These are phyloP conservation scores for Lecanosticta acicola DNA, from an alignment of 2,329 filamentous ascomycete genomes.

Conservation along the genomic window DNA sequence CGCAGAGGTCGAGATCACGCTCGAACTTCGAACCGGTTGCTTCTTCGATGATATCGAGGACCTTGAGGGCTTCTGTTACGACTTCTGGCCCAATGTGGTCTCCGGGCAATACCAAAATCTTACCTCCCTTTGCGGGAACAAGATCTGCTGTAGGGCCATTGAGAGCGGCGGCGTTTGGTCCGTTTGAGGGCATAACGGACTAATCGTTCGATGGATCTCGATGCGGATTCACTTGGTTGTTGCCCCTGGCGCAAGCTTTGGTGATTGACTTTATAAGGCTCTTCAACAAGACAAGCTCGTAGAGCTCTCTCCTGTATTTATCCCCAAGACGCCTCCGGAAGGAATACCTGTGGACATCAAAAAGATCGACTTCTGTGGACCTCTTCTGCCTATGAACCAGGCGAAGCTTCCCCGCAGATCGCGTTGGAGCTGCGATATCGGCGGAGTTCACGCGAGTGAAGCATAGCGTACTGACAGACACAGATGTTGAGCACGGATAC, in stretches of 20 bases:
- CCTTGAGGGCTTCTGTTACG: constrained; percentile 43
- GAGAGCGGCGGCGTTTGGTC: background rate
- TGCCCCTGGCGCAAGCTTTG: background rate
- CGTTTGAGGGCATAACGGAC: constrained; percentile 2
- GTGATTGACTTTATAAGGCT: background rate
- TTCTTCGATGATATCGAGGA: constrained; percentile 40
- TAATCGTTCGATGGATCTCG: background rate
- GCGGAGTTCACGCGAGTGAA: too few species aligned
- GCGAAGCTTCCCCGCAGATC: background rate
- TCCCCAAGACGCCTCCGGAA: background rate
- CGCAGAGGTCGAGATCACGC: constrained; percentile 32
- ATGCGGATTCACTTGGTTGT: background rate
- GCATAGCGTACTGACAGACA: too few species aligned
- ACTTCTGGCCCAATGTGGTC: constrained; percentile 47
- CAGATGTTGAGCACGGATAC: too few species aligned
- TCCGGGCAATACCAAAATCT: constrained; percentile 8
- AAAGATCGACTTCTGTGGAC: background rate
- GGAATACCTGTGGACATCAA: background rate
- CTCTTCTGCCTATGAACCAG: background rate
- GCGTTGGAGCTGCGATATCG: background rate
- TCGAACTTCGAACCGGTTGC: constrained; percentile 26
- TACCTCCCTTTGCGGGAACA: constrained; percentile 13
- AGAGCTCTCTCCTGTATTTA: background rate
- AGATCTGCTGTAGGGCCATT: constrained; percentile 5
- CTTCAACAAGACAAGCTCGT: background rate